Evolutionary conservation across 2,329 filamentous ascomycete genomes (phyloP).

Genomic region (Alternaria arborescens): DNA sequence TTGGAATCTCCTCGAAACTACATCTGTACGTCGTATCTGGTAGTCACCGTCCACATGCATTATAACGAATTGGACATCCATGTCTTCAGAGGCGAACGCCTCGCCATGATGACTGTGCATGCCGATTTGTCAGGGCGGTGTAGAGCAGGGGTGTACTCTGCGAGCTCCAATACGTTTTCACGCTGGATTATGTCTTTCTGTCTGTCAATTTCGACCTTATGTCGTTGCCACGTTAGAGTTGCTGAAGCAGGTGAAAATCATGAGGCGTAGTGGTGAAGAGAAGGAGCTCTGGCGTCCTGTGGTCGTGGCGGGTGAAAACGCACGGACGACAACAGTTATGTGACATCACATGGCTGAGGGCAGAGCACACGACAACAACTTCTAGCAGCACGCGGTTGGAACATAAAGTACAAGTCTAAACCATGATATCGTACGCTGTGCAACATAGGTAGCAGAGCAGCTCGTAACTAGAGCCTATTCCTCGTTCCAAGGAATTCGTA

Average conservation of each 20-base stretch:
- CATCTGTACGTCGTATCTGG: neutral
- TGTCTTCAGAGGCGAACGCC: slow-evolving; percentile 1
- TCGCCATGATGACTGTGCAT: slow-evolving; percentile 8
- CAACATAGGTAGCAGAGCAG: slow-evolving; percentile 42
- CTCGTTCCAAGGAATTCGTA: slow-evolving; percentile 17
- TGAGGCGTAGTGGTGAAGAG: neutral
- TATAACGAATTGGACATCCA: neutral
- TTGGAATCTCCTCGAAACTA: neutral
- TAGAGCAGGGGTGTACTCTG: neutral
- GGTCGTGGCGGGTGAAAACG: neutral
- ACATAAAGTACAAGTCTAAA: slow-evolving; percentile 11
- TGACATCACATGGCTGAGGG: neutral
- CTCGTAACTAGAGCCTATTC: slow-evolving; percentile 30
- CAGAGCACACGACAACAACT: neutral
- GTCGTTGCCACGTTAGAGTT: neutral
- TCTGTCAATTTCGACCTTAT: neutral
- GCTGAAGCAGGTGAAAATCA: neutral
- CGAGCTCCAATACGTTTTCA: neutral
- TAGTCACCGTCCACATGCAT: neutral
- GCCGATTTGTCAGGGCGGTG: neutral
- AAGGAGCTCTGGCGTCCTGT: neutral
- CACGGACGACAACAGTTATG: slow-evolving; percentile 5
- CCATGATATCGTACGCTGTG: slow-evolving; percentile 39
- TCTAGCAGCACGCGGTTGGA: neutral
- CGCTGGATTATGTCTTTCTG: neutral